Evolutionary conservation across 352 stramenopile genomes (phyloP), one percentile per base, ranked within the genome.

Genomic region (Saprolegnia parasitica): DNA sequence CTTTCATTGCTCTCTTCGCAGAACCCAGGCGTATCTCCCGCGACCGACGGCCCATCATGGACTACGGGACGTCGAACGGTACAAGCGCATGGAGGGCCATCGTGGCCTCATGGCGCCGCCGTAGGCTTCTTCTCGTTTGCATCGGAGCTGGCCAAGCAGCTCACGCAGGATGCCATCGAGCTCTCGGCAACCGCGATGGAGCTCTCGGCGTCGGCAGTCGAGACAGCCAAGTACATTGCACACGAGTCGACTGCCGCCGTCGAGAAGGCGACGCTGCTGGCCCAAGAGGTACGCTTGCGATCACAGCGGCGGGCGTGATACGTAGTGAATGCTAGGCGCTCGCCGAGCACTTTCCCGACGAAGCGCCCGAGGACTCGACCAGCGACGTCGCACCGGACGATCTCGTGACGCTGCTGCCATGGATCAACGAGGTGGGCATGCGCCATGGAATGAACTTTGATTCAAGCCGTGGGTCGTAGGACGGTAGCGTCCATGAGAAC

Each of bases 101-200:
- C 29, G 5, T 35, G 29, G 29, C 29, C 29, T 35, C 29, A 50
- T 45, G 21, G 32, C 47, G 54, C 26, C 42, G 13, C 39, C 35
- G 9, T 62, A 70, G 63, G 63, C 39, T 70, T 70, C 63, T 70
- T 70, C 49, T 70, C 63, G 16, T 70, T 70, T 45, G 63, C 63
- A 16, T 62, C 46, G 23, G 42, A 70, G 63, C 63, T 70, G 4
- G 63, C 42, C 2, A 29, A 39, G 9, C 63, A 70, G 55, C n/a
- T 70, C 29, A 70, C 50, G 35, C 63, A 70, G 49, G 63, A 70
- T 68, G 62, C 62, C 26, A 68, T 68, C 35, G 62, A 68, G 9
- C 29, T 68, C 26, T 68, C 62, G 13, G 52, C 4, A 9, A 37
- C 56, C 4, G 58, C 58, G 42, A 67, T 67, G 58, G 58, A 67